Evolutionary conservation across 306 rosid species (phyloP).

Genomic region (Prunus campanulata): DNA sequence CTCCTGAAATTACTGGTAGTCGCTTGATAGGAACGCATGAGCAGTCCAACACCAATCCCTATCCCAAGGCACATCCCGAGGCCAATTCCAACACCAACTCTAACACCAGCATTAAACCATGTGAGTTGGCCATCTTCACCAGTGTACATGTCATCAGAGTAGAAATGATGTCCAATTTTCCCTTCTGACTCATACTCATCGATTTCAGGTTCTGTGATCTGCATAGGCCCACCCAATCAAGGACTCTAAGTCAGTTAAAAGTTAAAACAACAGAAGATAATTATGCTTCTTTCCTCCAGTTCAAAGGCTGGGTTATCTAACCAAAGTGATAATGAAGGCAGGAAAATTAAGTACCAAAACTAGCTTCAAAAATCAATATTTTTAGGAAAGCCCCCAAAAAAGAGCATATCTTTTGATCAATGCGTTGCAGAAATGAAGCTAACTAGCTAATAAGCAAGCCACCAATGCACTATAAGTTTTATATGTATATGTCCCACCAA

Average conservation of each 20-base stretch:
- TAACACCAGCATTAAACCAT: constrained; percentile 92
- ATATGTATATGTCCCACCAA: not conserved
- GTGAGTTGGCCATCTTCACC: constrained; percentile 88
- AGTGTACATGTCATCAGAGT: constrained; percentile 63
- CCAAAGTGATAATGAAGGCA: not conserved
- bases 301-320: constrained; percentile 6
- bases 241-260: constrained; percentile 14
- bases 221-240: constrained; percentile 28
- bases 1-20: constrained; percentile 77
- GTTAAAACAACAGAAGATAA: not conserved
- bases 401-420: not conserved
- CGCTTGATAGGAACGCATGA: constrained; percentile 92
- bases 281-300: constrained; percentile 5
- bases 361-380: not conserved
- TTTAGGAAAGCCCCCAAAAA: not conserved
- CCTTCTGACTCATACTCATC: constrained; percentile 58
- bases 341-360: not conserved
- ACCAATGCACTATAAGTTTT: not conserved
- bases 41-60: constrained; percentile 84
- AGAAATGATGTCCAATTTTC: constrained; percentile 54
- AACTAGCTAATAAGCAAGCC: not conserved
- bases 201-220: constrained; percentile 58
- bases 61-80: constrained; percentile 92
- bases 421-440: not conserved
- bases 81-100: constrained; percentile 93